Evolutionary conservation across 2,329 filamentous ascomycete genomes (phyloP).

Genomic region (Venturia carpophila): DNA sequence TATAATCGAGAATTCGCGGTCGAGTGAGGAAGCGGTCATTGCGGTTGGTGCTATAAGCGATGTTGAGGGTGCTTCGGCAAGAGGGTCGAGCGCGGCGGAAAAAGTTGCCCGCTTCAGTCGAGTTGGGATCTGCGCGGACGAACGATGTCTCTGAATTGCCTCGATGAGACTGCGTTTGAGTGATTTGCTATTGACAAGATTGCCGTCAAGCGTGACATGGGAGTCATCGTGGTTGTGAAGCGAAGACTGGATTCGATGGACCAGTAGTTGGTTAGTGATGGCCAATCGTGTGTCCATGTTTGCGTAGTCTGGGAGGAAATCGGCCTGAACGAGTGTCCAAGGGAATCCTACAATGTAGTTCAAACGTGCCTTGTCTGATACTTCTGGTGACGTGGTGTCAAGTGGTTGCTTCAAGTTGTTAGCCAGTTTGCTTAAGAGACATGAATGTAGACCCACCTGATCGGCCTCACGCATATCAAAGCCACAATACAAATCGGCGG

Average conservation of each 20-base stretch:
- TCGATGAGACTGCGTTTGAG: background rate
- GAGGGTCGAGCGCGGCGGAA: conserved; percentile 43
- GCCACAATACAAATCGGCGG: conserved; percentile 53
- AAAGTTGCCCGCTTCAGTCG: conserved; percentile 34
- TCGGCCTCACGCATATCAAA: conserved; percentile 37
- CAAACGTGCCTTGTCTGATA: conserved; percentile 8
- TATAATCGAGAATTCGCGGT: conserved; percentile 59
- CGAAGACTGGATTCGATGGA: background rate
- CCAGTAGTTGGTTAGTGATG: conserved; percentile 28
- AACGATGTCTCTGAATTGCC: background rate
- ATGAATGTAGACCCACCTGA: conserved; percentile 1
- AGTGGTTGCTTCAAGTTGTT: conserved; percentile 11
- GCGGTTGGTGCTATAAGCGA: conserved; percentile 32
- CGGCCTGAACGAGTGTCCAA: conserved; percentile 39
- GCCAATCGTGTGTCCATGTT: conserved; percentile 30
- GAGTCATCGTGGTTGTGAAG: background rate
- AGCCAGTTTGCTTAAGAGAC: background rate
- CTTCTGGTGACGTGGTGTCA: conserved; percentile 12
- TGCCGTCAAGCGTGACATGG: background rate
- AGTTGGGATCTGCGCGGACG: background rate
- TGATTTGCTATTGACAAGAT: background rate
- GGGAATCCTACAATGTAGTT: conserved; percentile 12
- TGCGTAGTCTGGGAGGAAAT: conserved; percentile 39
- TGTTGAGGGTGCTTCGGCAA: conserved; percentile 35
- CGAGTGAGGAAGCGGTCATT: conserved; percentile 66